These are phyloP conservation scores for Dothiorella sarmentorum DNA, from an alignment of 2,329 filamentous ascomycete species.

Conservation along the genomic window DNA sequence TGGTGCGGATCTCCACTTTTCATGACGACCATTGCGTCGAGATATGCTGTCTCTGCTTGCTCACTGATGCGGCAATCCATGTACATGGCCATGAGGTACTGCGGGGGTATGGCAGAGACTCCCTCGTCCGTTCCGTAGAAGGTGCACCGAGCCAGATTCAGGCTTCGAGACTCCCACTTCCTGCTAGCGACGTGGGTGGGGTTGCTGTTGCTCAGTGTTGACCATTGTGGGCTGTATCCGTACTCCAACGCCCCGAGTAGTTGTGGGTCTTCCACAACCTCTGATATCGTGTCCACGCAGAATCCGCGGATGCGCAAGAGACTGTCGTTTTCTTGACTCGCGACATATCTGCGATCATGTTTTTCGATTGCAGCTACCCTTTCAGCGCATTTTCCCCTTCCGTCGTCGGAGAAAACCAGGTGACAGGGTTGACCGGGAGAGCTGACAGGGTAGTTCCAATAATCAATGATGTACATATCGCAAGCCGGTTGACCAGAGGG, in stretches of 20 bases:
- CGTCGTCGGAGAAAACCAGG: background rate
- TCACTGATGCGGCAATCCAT: background rate
- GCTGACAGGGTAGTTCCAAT: background rate
- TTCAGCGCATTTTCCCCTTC: background rate
- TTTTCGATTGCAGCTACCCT: rapidly evolving
- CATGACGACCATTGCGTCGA: background rate
- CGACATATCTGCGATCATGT: rapidly evolving
- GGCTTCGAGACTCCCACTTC: background rate
- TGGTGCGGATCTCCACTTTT: background rate
- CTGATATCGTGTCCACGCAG: background rate
- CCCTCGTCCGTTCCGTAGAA: background rate
- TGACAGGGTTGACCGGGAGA: rapidly evolving
- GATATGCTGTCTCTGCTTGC: background rate
- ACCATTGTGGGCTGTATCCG: rapidly evolving
- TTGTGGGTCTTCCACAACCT: background rate
- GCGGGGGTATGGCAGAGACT: background rate
- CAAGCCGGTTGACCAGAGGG: background rate
- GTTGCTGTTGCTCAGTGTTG: background rate
- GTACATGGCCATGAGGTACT: background rate
- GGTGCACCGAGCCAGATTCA: background rate
- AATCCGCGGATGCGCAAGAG: background rate
- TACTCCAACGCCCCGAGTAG: background rate
- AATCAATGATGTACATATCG: rapidly evolving
- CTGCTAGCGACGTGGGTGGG: background rate
- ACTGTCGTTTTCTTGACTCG: background rate